Percentiles rank a stretch among this genome's conserved stretches.
Conservation (phyloP, 2,329 filamentous ascomycete species). For the Cladosporium cucumerinum region DNA sequence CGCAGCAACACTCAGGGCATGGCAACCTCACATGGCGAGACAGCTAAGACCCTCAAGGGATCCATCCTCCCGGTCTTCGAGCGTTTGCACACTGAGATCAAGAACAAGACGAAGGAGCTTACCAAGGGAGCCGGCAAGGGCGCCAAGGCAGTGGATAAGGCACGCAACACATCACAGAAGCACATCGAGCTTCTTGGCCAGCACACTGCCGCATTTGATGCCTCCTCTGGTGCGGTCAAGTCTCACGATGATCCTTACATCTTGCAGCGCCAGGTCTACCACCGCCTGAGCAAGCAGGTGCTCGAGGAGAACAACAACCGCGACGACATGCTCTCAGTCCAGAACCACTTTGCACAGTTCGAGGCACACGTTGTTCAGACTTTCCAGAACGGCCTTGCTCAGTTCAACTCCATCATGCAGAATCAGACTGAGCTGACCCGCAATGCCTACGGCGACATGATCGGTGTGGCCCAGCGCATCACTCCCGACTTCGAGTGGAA, state of each 20-base stretch:
- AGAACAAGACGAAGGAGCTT: conserved; percentile 91
- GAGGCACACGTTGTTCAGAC: conserved; percentile 81
- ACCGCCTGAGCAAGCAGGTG: conserved; percentile 86
- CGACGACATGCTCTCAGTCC: conserved; percentile 86
- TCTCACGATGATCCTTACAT: conserved; percentile 84
- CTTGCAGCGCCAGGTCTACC: conserved; percentile 72
- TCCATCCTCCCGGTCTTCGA: conserved; percentile 85
- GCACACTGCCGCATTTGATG: conserved; percentile 76
- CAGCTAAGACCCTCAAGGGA: conserved; percentile 83
- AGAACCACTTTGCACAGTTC: conserved; percentile 83
- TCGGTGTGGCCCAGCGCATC: conserved; percentile 71
- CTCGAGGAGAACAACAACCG: conserved; percentile 94
- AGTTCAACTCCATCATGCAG: conserved; percentile 77
- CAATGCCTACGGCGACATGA: conserved; percentile 78
- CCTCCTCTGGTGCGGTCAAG: conserved; percentile 66
- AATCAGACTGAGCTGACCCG: conserved; percentile 79
- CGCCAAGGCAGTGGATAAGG: conserved; percentile 88
- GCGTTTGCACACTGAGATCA: conserved; percentile 91
- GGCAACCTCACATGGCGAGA: conserved; percentile 84
- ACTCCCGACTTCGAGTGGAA: conserved; percentile 89
- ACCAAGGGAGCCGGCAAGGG: conserved; percentile 75
- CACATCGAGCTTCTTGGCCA: conserved; percentile 92
- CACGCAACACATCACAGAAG: conserved; percentile 81
- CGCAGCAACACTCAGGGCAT: conserved; percentile 87
- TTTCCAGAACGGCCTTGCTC: conserved; percentile 75